Percentiles rank a stretch among this genome's conserved stretches.
Evolutionary conservation across 805 yeast species (phyloP).

Genomic region (Candida peoriensis): DNA sequence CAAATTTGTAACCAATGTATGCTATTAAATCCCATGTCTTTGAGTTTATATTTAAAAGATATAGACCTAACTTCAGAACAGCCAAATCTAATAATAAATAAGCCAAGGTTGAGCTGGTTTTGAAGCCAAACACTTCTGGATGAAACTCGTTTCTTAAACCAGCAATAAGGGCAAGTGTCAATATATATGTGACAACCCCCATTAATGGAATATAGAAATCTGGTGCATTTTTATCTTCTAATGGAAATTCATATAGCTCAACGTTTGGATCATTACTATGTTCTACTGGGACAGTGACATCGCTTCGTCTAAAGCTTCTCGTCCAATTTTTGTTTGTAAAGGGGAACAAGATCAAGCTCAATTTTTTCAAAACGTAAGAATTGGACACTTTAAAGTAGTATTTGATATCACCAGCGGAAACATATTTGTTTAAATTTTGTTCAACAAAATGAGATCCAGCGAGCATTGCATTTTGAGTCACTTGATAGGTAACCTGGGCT

Average conservation of each 20-base stretch:
- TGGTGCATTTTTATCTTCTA: slow-evolving; percentile 89
- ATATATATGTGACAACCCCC: slow-evolving; percentile 84
- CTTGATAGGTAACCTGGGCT: slow-evolving; percentile 79
- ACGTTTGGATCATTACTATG: slow-evolving; percentile 16
- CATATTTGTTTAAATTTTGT: slow-evolving; percentile 47
- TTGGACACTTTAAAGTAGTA: slow-evolving; percentile 92
- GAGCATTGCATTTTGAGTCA: slow-evolving; percentile 79
- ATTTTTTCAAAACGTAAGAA: slow-evolving; percentile 71
- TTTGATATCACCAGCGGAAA: slow-evolving; percentile 53
- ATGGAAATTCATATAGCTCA: slow-evolving; percentile 61
- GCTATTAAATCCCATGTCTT: slow-evolving; percentile 80
- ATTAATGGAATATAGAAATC: slow-evolving; percentile 93
- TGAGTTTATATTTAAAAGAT: slow-evolving; percentile 65
- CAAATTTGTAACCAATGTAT: slow-evolving; percentile 92
- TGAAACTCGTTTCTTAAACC: slow-evolving; percentile 89
- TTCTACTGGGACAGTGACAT: too few relatives aligned
- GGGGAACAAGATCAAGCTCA: slow-evolving; percentile 75
- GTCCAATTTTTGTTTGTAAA: slow-evolving; percentile 83
- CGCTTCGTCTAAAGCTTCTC: slow-evolving; percentile 38
- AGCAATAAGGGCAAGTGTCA: slow-evolving; percentile 76
- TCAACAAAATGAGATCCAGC: slow-evolving; percentile 78
- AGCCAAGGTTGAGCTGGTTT: slow-evolving; percentile 82
- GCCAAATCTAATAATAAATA: slow-evolving; percentile 72
- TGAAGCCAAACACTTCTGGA: slow-evolving; percentile 85
- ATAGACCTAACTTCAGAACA: slow-evolving; percentile 76